Conservation (phyloP, 768 basidiomycete species). For the Hydnum rufescens region DNA sequence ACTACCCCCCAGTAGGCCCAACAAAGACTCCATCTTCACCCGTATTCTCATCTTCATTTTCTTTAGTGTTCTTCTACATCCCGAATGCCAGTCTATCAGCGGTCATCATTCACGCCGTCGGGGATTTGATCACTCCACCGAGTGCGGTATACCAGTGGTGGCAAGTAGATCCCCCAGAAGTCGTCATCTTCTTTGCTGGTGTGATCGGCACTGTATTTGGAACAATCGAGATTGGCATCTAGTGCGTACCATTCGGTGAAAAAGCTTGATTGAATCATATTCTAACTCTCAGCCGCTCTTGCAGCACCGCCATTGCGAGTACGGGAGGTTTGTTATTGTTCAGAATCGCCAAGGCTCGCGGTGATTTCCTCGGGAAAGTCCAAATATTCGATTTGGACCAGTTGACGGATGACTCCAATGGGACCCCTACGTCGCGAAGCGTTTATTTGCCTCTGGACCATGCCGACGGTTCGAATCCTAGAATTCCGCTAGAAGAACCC, state of each 20-base stretch:
- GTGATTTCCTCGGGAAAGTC: slow-evolving; percentile 78
- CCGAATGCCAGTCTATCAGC: slow-evolving; percentile 48
- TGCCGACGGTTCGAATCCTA: slow-evolving; percentile 30
- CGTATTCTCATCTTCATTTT: slow-evolving; percentile 13
- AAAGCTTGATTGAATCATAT: neutral
- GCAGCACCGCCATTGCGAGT: slow-evolving; percentile 45
- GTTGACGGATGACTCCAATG: slow-evolving; percentile 12
- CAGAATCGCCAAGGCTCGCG: slow-evolving; percentile 73
- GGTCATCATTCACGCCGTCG: slow-evolving; percentile 50
- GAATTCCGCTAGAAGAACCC: slow-evolving; percentile 55
- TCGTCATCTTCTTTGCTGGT: slow-evolving; percentile 69
- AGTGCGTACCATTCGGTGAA: slow-evolving; percentile 15
- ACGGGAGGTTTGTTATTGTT: slow-evolving; percentile 66
- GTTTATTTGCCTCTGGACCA: slow-evolving; percentile 61
- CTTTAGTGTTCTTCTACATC: slow-evolving; percentile 14
- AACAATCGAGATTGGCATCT: slow-evolving; percentile 86
- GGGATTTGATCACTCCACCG: slow-evolving; percentile 61
- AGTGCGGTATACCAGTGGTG: slow-evolving; percentile 71
- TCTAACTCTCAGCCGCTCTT: neutral
- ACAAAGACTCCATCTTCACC: slow-evolving; percentile 48
- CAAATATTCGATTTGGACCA: slow-evolving; percentile 28
- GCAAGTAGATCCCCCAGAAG: slow-evolving; percentile 86
- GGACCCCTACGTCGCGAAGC: slow-evolving; percentile 32
- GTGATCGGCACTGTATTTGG: slow-evolving; percentile 83
- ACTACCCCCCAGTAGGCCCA: slow-evolving; percentile 52